Conservation (phyloP, 1,284 basidiomycete genomes). For the Abortiporus biennis region DNA sequence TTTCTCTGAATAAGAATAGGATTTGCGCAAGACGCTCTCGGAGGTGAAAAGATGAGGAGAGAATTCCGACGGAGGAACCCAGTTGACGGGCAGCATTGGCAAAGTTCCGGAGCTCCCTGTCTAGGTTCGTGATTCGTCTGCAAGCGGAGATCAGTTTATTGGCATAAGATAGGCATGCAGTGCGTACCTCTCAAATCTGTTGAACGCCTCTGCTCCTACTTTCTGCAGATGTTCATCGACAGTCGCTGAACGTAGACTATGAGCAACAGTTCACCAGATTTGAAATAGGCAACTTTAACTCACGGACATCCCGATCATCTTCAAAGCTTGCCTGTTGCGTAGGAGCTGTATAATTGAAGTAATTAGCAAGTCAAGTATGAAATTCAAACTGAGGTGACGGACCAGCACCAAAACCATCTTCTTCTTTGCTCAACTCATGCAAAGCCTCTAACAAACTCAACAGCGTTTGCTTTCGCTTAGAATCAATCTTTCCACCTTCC, state of each 20-base stretch:
- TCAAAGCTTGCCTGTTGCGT: constrained; percentile 42
- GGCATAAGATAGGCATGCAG: constrained; percentile 1
- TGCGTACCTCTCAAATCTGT: constrained; percentile 51
- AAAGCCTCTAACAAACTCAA: constrained; percentile 57
- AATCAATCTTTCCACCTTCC: constrained; percentile 15
- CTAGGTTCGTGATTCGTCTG: constrained; percentile 55
- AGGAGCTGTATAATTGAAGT: constrained; percentile 17
- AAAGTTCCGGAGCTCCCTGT: constrained; percentile 69
- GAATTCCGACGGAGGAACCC: constrained; percentile 65
- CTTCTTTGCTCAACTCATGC: constrained; percentile 51
- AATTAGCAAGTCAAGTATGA: not conserved
- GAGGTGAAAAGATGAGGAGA: constrained; percentile 62
- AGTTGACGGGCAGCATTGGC: constrained; percentile 68
- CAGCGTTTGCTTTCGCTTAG: constrained; percentile 53
- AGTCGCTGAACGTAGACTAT: constrained; percentile 33
- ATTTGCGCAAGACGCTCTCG: constrained; percentile 63
- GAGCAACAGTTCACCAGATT: not conserved
- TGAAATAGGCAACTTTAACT: constrained; percentile 25
- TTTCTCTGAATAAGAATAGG: constrained; percentile 61
- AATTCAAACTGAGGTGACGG: constrained; percentile 16
- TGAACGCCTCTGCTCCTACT: constrained; percentile 56
- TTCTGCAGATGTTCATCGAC: constrained; percentile 64
- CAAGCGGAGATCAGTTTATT: not conserved
- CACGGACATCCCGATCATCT: constrained; percentile 60
- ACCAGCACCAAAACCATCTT: constrained; percentile 36